Percentiles rank a stretch among this genome's conserved stretches.
These are phyloP conservation scores for Ailanthus altissimus DNA, from an alignment of 345 rosid species.

Conservation along the genomic window DNA sequence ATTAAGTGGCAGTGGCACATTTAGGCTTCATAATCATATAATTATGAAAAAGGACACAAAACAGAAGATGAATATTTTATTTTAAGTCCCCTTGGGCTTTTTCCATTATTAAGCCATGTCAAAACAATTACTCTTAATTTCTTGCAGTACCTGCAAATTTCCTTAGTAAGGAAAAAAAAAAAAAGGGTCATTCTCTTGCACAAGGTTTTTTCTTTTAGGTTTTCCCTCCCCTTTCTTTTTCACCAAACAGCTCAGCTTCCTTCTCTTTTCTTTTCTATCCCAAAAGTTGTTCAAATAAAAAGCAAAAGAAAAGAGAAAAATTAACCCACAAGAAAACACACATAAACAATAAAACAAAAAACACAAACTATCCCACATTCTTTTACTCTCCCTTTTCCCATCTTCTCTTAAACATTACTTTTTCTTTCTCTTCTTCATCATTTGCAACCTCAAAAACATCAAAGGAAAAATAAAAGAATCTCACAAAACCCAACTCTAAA, in stretches of 20 bases:
- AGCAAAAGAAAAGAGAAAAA: background rate
- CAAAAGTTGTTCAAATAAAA: background rate
- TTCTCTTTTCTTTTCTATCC: background rate
- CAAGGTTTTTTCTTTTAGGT: background rate
- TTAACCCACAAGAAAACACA: too few species aligned
- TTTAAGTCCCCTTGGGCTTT: background rate
- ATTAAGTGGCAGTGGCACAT: too few species aligned
- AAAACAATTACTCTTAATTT: background rate
- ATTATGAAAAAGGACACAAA: background rate
- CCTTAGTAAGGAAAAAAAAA: background rate
- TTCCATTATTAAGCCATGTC: background rate
- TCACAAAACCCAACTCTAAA: constrained; percentile 4
- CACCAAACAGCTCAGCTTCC: background rate
- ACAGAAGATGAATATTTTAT: background rate
- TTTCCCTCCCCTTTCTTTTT: background rate
- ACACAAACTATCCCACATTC: too few species aligned
- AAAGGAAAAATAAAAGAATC: background rate
- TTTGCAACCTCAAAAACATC: too few species aligned
- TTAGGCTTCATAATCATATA: background rate
- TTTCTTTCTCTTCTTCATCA: background rate
- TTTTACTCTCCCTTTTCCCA: too few species aligned
- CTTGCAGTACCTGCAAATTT: background rate
- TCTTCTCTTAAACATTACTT: background rate
- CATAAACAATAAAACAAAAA: too few species aligned
- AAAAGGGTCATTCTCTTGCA: background rate